Evolutionary conservation across 225 moss, liverwort and hornwort genomes (phyloP).

Genomic region (Pleurozium schreberi): DNA sequence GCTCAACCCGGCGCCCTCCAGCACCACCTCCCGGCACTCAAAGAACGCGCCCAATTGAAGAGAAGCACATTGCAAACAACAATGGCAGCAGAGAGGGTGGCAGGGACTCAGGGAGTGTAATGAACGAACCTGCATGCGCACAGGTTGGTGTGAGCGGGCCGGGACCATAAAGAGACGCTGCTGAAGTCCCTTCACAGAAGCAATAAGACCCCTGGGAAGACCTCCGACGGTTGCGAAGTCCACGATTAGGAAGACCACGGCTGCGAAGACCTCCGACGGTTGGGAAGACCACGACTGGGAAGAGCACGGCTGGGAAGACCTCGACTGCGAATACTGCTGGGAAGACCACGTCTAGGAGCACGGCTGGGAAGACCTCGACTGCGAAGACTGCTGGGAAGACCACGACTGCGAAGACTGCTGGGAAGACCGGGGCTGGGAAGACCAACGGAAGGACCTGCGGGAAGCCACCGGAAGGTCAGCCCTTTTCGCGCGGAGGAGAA

Average conservation of each 20-base stretch:
- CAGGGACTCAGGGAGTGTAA: neutral
- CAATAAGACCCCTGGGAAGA: neutral
- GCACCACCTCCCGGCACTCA: slow-evolving; percentile 21
- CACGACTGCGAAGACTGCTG: neutral
- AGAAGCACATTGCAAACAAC: neutral
- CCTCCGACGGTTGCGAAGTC: neutral
- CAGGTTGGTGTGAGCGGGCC: neutral
- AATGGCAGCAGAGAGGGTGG: neutral
- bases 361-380: neutral
- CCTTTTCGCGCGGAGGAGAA: neutral
- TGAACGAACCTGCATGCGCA: neutral
- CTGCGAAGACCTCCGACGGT: neutral
- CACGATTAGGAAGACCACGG: neutral
- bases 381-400: neutral
- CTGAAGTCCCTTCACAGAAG: neutral
- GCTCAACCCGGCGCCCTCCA: slow-evolving; percentile 29
- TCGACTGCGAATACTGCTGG: neutral
- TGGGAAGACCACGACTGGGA: neutral
- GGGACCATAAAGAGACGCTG: neutral
- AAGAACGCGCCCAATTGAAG: slow-evolving; percentile 6
- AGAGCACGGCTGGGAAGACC: neutral
- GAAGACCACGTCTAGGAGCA: neutral
- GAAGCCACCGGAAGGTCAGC: neutral
- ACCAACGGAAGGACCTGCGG: too few species aligned
- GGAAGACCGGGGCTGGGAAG: neutral